Evolutionary conservation across 345 rosid species (phyloP).

Genomic region (Kandelia obovata): DNA sequence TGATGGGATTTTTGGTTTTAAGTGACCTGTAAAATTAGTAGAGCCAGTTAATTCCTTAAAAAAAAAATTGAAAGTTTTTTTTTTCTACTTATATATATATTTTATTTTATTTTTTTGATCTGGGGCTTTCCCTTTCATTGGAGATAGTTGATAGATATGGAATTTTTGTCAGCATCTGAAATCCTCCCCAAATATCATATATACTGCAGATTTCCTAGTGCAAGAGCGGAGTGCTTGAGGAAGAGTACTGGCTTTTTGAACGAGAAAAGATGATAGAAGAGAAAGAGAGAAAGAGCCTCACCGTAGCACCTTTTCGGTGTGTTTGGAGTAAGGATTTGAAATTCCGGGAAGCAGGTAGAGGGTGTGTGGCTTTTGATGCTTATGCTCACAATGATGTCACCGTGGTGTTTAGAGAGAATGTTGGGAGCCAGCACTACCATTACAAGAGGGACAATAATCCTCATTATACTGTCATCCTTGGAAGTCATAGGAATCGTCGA

Average conservation of each 20-base stretch:
- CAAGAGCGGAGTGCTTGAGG: constrained; percentile 4
- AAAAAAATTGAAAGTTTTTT: neutral
- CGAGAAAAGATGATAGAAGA: constrained; percentile 39
- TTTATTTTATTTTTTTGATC: neutral
- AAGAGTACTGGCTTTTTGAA: neutral
- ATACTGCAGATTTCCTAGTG: constrained; percentile 26
- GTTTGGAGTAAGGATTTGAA: constrained; percentile 95
- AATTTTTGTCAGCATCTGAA: constrained; percentile 4
- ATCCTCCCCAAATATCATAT: constrained; percentile 9
- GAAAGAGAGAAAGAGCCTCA: constrained; percentile 65
- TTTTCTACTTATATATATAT: neutral
- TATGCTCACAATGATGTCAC: constrained; percentile 94
- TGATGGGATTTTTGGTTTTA: no score
- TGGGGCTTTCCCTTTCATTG: neutral
- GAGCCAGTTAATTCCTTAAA: neutral
- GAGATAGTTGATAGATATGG: constrained; percentile 22
- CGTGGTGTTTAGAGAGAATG: constrained; percentile 89
- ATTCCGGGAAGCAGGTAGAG: constrained; percentile 88
- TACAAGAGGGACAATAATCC: constrained; percentile 87
- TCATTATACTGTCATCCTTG: constrained; percentile 92
- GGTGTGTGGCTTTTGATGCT: constrained; percentile 95
- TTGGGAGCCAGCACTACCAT: constrained; percentile 88
- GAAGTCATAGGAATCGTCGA: constrained; percentile 85
- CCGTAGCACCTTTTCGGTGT: constrained; percentile 98
- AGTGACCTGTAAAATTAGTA: no score